phyloP scores from a whole-genome alignment of 805 yeast species.

The Ogataea allantospora region DNA sequence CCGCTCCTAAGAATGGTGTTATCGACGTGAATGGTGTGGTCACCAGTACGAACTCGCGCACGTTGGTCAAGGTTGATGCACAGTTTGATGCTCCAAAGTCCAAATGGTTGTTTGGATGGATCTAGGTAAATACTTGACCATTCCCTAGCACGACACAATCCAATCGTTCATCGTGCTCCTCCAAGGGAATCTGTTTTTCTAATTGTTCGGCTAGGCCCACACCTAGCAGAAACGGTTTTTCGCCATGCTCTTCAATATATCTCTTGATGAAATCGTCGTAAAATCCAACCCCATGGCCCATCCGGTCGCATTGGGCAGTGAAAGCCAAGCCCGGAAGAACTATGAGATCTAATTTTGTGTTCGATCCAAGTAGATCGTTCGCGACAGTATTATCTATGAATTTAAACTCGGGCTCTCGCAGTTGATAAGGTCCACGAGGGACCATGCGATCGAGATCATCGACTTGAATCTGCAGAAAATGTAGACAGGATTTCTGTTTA shows the following conservation, averaged over 20 bases:
- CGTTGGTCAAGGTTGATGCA: conserved; percentile 59
- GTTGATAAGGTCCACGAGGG: conserved; percentile 67
- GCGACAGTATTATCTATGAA: conserved; percentile 2
- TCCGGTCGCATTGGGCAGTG: conserved; percentile 44
- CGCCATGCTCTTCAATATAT: conserved; percentile 36
- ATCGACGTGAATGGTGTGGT: conserved; percentile 50
- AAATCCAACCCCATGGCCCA: conserved; percentile 94
- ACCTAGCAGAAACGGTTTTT: conserved; percentile 52
- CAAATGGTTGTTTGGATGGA: conserved; percentile 5
- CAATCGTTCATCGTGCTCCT: conserved; percentile 60
- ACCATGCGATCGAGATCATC: conserved; percentile 44
- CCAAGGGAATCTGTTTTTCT: conserved; percentile 41
- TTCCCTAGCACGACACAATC: conserved; percentile 50
- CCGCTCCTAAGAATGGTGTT: conserved; percentile 30
- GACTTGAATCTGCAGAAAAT: conserved; percentile 51
- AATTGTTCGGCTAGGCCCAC: conserved; percentile 66
- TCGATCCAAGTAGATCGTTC: conserved; percentile 24
- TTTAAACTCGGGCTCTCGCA: conserved; percentile 60
- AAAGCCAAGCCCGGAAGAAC: conserved; percentile 88
- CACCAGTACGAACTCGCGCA: conserved; percentile 49
- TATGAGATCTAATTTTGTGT: conserved; percentile 55
- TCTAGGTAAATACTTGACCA: conserved; percentile 8
- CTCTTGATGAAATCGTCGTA: conserved; percentile 75
- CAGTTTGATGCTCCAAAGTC: conserved; percentile 30
- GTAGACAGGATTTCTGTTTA: conserved; percentile 44